Evolutionary conservation across 495 filamentous ascomycete species (phyloP).

Genomic region (Hypoxylon fragiforme): DNA sequence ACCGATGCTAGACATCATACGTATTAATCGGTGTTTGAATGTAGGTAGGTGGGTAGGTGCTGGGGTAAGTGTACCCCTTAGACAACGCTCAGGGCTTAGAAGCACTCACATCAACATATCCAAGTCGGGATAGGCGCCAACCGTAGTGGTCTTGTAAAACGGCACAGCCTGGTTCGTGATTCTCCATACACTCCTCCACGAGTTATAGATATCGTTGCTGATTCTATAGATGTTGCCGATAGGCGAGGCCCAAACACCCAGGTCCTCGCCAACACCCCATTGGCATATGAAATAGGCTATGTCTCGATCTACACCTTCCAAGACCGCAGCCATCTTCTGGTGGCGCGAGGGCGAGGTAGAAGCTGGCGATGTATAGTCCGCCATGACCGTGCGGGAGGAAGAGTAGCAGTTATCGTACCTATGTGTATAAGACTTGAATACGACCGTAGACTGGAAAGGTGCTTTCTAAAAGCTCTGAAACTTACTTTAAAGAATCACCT

Average conservation of each 20-base stretch:
- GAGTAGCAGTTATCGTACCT: slow-evolving; percentile 60
- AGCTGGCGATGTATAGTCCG: slow-evolving; percentile 45
- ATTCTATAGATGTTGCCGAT: slow-evolving; percentile 57
- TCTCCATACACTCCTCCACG: slow-evolving; percentile 55
- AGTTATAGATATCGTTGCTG: slow-evolving; percentile 58
- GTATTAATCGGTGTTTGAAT: no score
- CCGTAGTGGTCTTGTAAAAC: slow-evolving; percentile 38
- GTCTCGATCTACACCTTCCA: slow-evolving; percentile 34
- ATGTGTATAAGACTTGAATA: no score
- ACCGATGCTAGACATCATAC: slow-evolving; percentile 24
- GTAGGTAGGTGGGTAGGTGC: slow-evolving; percentile 36
- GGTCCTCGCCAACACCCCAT: slow-evolving; percentile 55
- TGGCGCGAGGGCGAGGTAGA: slow-evolving; percentile 41
- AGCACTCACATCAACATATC: slow-evolving; percentile 57
- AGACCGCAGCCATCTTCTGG: slow-evolving; percentile 39
- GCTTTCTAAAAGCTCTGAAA: slow-evolving; percentile 35
- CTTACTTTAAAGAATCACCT: slow-evolving; percentile 56
- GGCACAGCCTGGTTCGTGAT: slow-evolving; percentile 55
- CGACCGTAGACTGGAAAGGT: background rate
- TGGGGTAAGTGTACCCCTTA: no score
- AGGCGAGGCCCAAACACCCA: slow-evolving; percentile 51
- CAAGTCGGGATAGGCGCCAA: slow-evolving; percentile 57
- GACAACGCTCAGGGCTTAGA: no score
- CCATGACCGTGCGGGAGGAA: slow-evolving; percentile 44
- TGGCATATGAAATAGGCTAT: slow-evolving; percentile 58